Evolutionary conservation across 495 filamentous ascomycete species (phyloP), one percentile per base, ranked within the genome.

Genomic region (Emericellopsis terricola): DNA sequence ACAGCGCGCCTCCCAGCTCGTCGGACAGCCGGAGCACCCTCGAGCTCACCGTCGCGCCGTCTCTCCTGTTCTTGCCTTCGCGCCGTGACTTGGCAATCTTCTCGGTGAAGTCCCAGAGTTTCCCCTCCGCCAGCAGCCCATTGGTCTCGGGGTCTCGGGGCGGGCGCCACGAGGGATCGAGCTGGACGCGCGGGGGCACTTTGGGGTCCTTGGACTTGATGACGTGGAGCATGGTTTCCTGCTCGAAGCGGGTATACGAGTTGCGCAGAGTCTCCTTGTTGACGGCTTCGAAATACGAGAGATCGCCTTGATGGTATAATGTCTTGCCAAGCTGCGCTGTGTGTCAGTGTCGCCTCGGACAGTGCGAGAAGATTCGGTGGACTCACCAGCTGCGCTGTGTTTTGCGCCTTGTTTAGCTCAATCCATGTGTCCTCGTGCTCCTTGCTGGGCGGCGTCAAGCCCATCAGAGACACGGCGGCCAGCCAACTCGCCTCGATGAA

Each of bases 181-280:
- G 62, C 27, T 64, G 62, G 16, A 91, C 56, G 9, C 64, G 61
- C 2, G 71, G 67, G 2, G 65, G 66, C 10, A 62, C 56, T 28
- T 62, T 65, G 10, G 61, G 37, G 34, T 74, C 73, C 42, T 70
- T 75, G 40, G 63, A 65, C 47, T 75, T 79, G 11, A 71, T 59
- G 23, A 84, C 62, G 5, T 78, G 55, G 41, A 94, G 66, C 36
- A 94, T 92, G 11, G 83, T 84, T 43, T 94, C 86, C 47, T 93
- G 84, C 39, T 82, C 73, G 53, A 91, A 93, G 15, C 81, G 75
- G 39, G 74, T 64, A 53, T 82, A 93, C 2, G 82, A 76, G 50
- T 96, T 97, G 41, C 86, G 91, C 33, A 97, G 71, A 1, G 84
- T 86, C 50, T 96, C 85, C 38, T 93, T 94, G 61, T 96, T 97